Evolutionary conservation across 805 yeast species (phyloP), one percentile per base, ranked within the genome.

Genomic region (Wickerhamiella parazyma): DNA sequence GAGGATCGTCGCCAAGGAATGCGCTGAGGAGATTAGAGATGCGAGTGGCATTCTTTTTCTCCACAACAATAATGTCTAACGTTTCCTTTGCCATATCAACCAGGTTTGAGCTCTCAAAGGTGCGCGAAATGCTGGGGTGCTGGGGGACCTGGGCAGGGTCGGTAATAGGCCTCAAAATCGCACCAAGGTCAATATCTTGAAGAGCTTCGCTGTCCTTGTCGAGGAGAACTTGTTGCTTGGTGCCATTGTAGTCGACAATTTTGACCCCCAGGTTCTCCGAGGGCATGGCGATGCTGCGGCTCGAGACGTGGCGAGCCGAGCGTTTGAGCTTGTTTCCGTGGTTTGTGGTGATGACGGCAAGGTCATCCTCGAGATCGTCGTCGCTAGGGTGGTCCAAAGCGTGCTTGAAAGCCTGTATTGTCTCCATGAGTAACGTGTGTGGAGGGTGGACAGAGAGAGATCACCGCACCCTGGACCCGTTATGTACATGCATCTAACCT

Each of bases 1-100:
- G 68, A 50, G 93, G 81, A 57, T 84, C 89, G 56, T 89, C 97
- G 4, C 96, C 95, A 40, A 89, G 67, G 51, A 89, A 75, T 1
- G 81, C 77, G 48, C 79, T 82, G 61, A 91, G 69, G 36, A 89
- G 67, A 53, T 75, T 75, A 36, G 80, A 73, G 42, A 86, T 65
- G 55, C 77, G 73, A 46, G 77, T 75, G n/a, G 82, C 80, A 28
- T 77, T 78, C 21, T 71, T 69, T 54, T 85, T 94, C 56, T 91
- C 98, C 34, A 73, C 71, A 56, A 83, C 87, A 40, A 91, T 80
- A 48, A 79, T 65, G 42, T 80, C 80, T 20, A 87, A 74, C 14
- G 91, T 75, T 48, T 85, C 84, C 14, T 65, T 63, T 0, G 94
- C 82, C 50, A 91, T 61, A 33, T 70, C 65, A 39, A 71, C 68